Evolutionary conservation across 805 yeast genomes (phyloP).

Genomic region (Wickerhamomyces tratensis): DNA sequence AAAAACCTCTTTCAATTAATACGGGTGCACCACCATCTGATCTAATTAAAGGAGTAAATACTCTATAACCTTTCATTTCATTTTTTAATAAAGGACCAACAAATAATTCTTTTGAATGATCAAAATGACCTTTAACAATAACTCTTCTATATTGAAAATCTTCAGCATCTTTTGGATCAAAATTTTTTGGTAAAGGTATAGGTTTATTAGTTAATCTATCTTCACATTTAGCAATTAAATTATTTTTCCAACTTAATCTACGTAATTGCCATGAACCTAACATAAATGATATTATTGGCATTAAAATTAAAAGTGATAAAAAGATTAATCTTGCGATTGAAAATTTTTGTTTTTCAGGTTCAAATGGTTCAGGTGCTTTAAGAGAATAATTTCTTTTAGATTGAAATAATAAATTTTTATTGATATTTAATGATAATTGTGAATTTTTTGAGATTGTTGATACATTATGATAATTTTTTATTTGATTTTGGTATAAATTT

Average conservation of each 20-base stretch:
- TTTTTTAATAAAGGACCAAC: conserved; percentile 83
- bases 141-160: conserved; percentile 82
- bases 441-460: no score
- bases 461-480: no score
- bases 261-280: conserved; percentile 91
- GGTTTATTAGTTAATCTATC: conserved; percentile 70
- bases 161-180: conserved; percentile 53
- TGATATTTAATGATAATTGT: no score
- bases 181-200: conserved; percentile 56
- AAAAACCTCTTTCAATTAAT: conserved; percentile 89
- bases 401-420: no score
- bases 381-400: no score
- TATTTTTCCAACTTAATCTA: conserved; percentile 81
- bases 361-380: no score
- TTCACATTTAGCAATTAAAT: conserved; percentile 74
- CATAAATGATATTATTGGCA: conserved; percentile 81
- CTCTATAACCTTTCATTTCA: conserved; percentile 64
- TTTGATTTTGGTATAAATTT: no score
- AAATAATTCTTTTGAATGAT: conserved; percentile 79
- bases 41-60: conserved; percentile 76
- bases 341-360: conserved; percentile 21
- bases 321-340: conserved; percentile 21
- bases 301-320: conserved; percentile 39
- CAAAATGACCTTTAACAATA: conserved; percentile 65
- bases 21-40: conserved; percentile 68